A percentile compares a stretch with the other conserved stretches of the same genome.
Evolutionary conservation across 2,329 filamentous ascomycete species (phyloP).

Genomic region (Botrytis aclada): DNA sequence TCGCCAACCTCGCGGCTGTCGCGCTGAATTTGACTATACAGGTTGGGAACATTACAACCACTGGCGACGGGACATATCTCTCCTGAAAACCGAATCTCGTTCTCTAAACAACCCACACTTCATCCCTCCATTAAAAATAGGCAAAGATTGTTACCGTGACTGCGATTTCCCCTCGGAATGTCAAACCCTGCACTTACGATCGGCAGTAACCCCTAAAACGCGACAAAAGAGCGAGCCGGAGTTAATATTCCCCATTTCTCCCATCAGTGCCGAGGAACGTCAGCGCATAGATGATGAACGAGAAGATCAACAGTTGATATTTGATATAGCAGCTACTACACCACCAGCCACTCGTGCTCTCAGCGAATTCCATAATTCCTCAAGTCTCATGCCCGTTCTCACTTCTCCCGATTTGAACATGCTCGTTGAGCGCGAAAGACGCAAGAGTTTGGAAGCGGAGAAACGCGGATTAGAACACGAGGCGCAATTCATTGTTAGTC

Average conservation of each 20-base stretch:
- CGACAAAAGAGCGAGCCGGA: constrained; percentile 8
- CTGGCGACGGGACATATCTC: constrained; percentile 10
- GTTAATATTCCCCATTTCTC: constrained; percentile 3
- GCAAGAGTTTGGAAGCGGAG: constrained; percentile 13
- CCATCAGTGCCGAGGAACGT: neutral
- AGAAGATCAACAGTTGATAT: constrained; percentile 13
- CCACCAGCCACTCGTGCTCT: neutral
- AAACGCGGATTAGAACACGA: constrained; percentile 15
- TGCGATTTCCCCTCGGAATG: constrained; percentile 19
- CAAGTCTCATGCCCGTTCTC: neutral
- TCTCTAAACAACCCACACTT: neutral
- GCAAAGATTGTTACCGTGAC: constrained; percentile 17
- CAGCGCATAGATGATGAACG: constrained; percentile 1
- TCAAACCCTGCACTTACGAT: neutral
- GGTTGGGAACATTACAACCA: constrained; percentile 21
- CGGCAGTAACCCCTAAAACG: neutral
- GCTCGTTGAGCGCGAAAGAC: constrained; percentile 4
- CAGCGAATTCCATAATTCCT: neutral
- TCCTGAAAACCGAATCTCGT: constrained; percentile 7
- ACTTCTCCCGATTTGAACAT: neutral
- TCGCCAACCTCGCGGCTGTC: constrained; percentile 14
- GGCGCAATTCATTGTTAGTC: constrained; percentile 14
- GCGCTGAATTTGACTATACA: constrained; percentile 23
- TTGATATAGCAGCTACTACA: constrained; percentile 16
- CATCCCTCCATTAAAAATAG: neutral